phyloP scores from a whole-genome alignment of 2,329 filamentous ascomycete species.

The Calonectria pteridis region DNA sequence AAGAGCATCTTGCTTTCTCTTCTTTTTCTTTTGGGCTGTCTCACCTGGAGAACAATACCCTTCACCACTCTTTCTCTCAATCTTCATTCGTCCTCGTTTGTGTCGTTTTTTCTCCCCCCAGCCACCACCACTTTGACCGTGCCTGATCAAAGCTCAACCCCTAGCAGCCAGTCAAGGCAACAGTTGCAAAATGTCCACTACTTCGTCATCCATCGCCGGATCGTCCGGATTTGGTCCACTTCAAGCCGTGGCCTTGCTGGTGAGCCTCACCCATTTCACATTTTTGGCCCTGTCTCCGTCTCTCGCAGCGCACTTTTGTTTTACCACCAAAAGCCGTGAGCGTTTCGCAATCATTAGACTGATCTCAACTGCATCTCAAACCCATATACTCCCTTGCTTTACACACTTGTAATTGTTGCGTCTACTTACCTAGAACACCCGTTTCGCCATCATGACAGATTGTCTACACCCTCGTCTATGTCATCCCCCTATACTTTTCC shows the following conservation, averaged over 20 bases:
- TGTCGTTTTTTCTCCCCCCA: background rate
- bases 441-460: slow-evolving; percentile 58
- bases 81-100: slow-evolving; percentile 4
- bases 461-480: slow-evolving; percentile 88
- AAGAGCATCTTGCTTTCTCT: background rate
- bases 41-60: background rate
- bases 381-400: background rate
- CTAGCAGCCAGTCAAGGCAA: background rate
- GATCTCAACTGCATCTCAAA: background rate
- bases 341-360: background rate
- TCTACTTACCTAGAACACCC: slow-evolving; percentile 19
- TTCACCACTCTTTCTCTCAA: background rate
- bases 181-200: slow-evolving; percentile 10
- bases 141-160: background rate
- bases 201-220: slow-evolving; percentile 20
- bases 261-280: slow-evolving; percentile 31
- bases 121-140: background rate
- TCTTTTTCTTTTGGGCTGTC: background rate
- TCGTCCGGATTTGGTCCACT: slow-evolving; percentile 35
- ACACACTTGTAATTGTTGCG: background rate
- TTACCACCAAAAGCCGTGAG: background rate
- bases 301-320: background rate
- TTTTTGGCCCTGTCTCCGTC: background rate
- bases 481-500: slow-evolving; percentile 90
- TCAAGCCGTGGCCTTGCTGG: slow-evolving; percentile 41